phyloP scores from a whole-genome alignment of 768 basidiomycete species.

The Chlorophyllum brunneum region DNA sequence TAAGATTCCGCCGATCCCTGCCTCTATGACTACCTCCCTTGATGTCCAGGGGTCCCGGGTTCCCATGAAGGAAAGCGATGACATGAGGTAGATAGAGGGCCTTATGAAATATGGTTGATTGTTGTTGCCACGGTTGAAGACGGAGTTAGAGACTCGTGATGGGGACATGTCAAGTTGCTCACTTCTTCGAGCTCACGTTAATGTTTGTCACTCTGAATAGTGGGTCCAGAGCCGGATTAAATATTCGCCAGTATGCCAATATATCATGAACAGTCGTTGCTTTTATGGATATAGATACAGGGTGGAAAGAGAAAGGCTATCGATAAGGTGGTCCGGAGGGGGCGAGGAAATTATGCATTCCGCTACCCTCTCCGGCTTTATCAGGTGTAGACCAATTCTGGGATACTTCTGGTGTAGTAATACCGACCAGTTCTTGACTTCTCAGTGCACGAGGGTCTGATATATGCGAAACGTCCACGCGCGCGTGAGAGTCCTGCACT shows the following conservation, averaged over 20 bases:
- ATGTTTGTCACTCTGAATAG: background rate
- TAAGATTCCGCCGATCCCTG: too few species aligned
- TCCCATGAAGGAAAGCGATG: too few species aligned
- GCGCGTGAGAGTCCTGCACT: constrained; percentile 3
- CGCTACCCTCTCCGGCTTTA: background rate
- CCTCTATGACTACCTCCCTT: too few species aligned
- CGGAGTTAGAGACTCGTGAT: background rate
- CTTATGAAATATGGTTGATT: background rate
- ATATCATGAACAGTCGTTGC: background rate
- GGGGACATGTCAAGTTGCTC: background rate
- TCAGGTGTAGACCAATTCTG: constrained; percentile 8
- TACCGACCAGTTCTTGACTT: constrained; percentile 1
- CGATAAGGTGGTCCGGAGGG: background rate
- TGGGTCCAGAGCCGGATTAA: too few species aligned
- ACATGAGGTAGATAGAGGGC: too few species aligned
- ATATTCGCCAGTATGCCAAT: background rate
- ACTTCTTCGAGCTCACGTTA: background rate
- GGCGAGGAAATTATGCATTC: constrained; percentile 3
- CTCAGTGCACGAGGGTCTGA: constrained; percentile 7
- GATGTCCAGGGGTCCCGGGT: too few species aligned
- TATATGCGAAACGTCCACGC: constrained; percentile 6
- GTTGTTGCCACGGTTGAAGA: background rate
- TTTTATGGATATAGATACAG: too few species aligned
- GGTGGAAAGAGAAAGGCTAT: too few species aligned
- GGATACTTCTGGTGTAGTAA: constrained; percentile 1